These are phyloP conservation scores for Dactylonectria estremocensis DNA, from an alignment of 2,329 filamentous ascomycete species.

Conservation along the genomic window DNA sequence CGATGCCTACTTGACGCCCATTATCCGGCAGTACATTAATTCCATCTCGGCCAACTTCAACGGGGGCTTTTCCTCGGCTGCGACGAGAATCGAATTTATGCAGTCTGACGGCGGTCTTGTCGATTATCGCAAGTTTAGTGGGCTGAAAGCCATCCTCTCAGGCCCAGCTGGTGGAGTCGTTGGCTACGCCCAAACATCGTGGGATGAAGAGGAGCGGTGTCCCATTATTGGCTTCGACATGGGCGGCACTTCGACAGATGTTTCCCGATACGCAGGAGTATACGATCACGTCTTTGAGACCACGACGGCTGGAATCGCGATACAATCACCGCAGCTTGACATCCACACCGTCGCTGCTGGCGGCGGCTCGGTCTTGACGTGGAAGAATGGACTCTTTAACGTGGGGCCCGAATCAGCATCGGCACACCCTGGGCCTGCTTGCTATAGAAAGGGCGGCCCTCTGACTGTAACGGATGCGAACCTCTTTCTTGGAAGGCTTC, in stretches of 20 bases:
- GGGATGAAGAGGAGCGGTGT: neutral
- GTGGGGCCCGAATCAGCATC: constrained; percentile 82
- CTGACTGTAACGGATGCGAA: constrained; percentile 83
- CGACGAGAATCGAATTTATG: constrained; percentile 12
- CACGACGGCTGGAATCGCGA: constrained; percentile 79
- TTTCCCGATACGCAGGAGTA: constrained; percentile 77
- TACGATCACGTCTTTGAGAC: constrained; percentile 83
- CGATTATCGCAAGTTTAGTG: constrained; percentile 63
- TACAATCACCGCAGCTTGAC: constrained; percentile 80
- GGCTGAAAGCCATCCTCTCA: constrained; percentile 1
- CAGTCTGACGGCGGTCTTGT: constrained; percentile 70
- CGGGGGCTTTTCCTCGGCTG: constrained; percentile 49
- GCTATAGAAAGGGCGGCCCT: constrained; percentile 79
- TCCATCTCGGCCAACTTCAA: constrained; percentile 44
- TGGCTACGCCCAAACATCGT: neutral
- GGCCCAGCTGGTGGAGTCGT: constrained; percentile 7
- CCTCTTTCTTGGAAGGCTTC: constrained; percentile 73
- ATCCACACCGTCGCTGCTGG: constrained; percentile 78
- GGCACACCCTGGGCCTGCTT: constrained; percentile 80
- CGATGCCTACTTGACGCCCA: constrained; percentile 58
- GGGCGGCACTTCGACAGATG: constrained; percentile 79
- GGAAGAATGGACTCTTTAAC: constrained; percentile 79
- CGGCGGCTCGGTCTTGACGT: constrained; percentile 71
- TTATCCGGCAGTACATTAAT: constrained; percentile 52
- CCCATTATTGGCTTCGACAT: constrained; percentile 18